Evolutionary conservation across 768 basidiomycete species (phyloP).

Genomic region (Cyclocybe cylindracea): DNA sequence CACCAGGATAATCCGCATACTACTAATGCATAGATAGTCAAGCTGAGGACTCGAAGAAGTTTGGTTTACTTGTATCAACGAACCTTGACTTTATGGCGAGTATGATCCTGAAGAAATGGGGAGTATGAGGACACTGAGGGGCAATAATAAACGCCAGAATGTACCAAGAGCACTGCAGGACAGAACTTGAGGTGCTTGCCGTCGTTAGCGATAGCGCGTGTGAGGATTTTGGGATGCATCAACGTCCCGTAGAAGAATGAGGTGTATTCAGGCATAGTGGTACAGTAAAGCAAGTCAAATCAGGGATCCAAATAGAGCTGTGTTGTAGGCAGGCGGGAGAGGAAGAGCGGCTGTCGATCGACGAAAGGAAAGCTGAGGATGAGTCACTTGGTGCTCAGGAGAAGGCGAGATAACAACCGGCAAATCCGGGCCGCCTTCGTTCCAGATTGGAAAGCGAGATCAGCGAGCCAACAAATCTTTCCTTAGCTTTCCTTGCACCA

Average conservation of each 20-base stretch:
- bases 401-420: not conserved
- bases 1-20: conserved; percentile 81
- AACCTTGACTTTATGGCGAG: conserved; percentile 78
- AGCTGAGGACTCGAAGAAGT: not conserved
- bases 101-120: conserved; percentile 58
- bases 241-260: conserved; percentile 93
- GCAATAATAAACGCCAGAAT: conserved; percentile 18
- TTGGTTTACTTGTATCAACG: not conserved
- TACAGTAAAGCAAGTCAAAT: no score
- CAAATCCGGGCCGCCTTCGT: not conserved
- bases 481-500: not conserved
- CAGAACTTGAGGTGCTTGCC: conserved; percentile 65
- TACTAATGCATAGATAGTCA: conserved; percentile 22
- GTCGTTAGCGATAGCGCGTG: conserved; percentile 70
- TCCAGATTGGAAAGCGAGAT: conserved; percentile 5
- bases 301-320: not conserved
- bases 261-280: conserved; percentile 6
- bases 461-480: conserved; percentile 11
- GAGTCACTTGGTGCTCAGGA: not conserved
- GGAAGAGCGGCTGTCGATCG: not conserved
- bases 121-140: not conserved
- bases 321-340: not conserved
- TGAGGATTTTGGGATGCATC: conserved; percentile 83
- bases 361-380: no score
- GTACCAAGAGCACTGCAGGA: conserved; percentile 74